Base-by-base conservation (phyloP, 176 grass and related monocot species). In the Aegilops tauschii region DNA sequence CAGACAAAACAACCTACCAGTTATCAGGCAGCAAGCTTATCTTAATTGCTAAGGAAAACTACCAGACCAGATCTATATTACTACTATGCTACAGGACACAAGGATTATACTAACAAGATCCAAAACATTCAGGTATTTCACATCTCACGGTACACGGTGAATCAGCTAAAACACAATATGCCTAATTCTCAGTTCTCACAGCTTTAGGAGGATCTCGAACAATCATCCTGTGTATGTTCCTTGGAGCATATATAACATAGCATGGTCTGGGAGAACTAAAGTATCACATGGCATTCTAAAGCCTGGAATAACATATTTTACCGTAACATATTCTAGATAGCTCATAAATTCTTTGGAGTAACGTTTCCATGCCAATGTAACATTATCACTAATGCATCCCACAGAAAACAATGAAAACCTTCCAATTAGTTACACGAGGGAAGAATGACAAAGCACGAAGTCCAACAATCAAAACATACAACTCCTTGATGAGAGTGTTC, bases 311-410 rank as follows among this genome's bases (percentile, higher is more conserved):
- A 47, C 44, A 73, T 56, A 73, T 31, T 79, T 49, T 45, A 45
- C 42, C 4, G 42, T 56, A 56, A 30, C 39, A 18, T 84, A 44
- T 74, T 52, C 69, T 61, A 61, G 17, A 83, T 69, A 88, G 77
- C 2, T 76, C 77, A 61, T 67, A 36, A 67, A 0, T 64, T 76
- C 23, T 75, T 65, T 44, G 12, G 32, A 68, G 13, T 47, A 78
- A 79, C 61, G 12, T 79, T 63, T 62, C 11, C 56, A 39, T 40
- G 34, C 34, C 6, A 77, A 77, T 77, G 20, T 36, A 77, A 50
- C 71, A 77, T 45, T 68, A 69, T 29, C 56, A 79, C 56, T 78
- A 61, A 79, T 27, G 34, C 32, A 79, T 6, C 18, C 3, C 76
- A 36, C 34, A 61, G 25, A 5, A 69, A 77, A 79, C 76, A 61